Percentiles rank a stretch among this genome's conserved stretches.
These are phyloP conservation scores for Colletotrichum abscissum DNA, from an alignment of 2,329 filamentous ascomycete genomes.

Conservation along the genomic window DNA sequence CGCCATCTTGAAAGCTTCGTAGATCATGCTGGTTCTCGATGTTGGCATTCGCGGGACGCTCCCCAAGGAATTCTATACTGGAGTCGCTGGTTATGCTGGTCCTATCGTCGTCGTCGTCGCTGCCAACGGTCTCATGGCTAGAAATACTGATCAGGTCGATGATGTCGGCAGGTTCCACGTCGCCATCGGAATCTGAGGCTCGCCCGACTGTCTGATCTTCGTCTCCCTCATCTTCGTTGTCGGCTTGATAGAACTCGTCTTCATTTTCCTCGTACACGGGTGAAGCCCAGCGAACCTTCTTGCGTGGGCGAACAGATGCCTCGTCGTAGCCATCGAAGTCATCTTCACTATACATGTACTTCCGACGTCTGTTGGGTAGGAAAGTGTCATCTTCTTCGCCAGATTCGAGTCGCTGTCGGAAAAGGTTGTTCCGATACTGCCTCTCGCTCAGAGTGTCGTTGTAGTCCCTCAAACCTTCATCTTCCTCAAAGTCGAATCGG, in stretches of 20 bases:
- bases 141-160: neutral
- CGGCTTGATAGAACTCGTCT: neutral
- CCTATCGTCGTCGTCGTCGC: neutral
- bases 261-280: neutral
- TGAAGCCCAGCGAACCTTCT: neutral
- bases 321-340: neutral
- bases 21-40: neutral
- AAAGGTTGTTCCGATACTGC: too few relatives aligned
- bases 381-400: too few relatives aligned
- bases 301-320: neutral
- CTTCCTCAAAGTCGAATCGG: too few relatives aligned
- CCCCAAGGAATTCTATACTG: constrained; percentile 19
- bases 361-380: neutral
- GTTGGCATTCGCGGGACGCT: neutral
- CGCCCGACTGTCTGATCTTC: neutral
- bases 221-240: neutral
- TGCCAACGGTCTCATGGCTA: neutral
- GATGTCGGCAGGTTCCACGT: neutral
- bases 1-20: neutral
- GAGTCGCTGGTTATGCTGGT: neutral
- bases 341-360: neutral
- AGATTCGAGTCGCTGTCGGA: too few relatives aligned
- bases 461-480: too few relatives aligned
- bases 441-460: too few relatives aligned
- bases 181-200: neutral